Base-by-base conservation (phyloP, 768 basidiomycete species). In the Tephrocybe rancida region DNA sequence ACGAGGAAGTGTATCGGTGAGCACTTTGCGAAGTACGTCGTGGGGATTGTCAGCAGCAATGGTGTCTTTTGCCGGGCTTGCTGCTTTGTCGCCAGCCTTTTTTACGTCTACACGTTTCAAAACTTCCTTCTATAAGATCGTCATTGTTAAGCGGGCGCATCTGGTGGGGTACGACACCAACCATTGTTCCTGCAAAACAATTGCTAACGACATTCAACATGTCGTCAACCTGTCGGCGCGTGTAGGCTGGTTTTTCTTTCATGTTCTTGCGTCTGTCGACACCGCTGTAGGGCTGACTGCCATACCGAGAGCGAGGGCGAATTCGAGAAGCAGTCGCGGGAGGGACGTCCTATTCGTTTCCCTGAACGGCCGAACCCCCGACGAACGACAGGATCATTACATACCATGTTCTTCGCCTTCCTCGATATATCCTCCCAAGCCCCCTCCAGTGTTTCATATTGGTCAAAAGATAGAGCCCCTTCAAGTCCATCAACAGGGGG, bases 191-290 rank as follows among this genome's bases (percentile, higher is more conserved):
- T 3, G 45, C 46, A 43, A 57, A 57, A 27, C 51, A 57, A 24
- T 25, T 38, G 22, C 51, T 48, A 37, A 57, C 47, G 18, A 51
- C 51, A 38, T 49, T 41, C 3, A 57, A 30, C 47, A 57, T 57
- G 25, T 57, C 56, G 26, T 57, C 56, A 26, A 57, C 56, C 26
- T 57, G 56, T 6, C 47, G 46, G 16, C 56, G 56, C 7, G 56
- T 57, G 24, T 57, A 57, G 16, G 53, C 44, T 5, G 56, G 56
- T 25, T 52, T 56, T 24, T 58, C 57, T 44, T 51, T 55, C 25
- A 44, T 2, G 32, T 50, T 58, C 44, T 41, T 50, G 22, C 53
- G 48, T 22, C 38, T 50, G 35, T 35, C 35, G 2, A 29, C 39
- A 16, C 42, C 21, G 11, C 8, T 34, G 37, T 58, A 52, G 2